Base-by-base conservation (phyloP, 495 filamentous ascomycete genomes). In the Neurospora sp. region DNA sequence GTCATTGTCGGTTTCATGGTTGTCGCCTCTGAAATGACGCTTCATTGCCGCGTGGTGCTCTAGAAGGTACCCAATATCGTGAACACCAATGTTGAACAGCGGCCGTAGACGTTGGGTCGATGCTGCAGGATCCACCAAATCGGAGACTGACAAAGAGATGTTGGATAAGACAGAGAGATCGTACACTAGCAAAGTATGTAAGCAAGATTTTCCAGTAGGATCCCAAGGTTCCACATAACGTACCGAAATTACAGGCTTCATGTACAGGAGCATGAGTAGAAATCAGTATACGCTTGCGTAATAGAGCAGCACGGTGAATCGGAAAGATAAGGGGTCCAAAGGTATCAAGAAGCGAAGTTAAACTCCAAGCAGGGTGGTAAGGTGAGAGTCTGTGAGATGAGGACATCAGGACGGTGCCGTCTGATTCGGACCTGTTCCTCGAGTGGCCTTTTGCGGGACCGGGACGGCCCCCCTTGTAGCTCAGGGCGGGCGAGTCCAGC, bases 301-400 rank as follows among this genome's bases (percentile, higher is more conserved):
- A 80, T 40, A 99, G 81, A 3, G 95, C 93, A n/a, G 94, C 94
- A 75, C 94, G 88, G 73, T 97, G 91, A 42, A 99, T 85, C 0
- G 96, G 94, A 78, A 96, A 98, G 22, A 98, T 86, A 68, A 99
- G 82, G 0, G 96, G 96, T 0, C 96, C 96, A 79, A 98, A 96
- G 11, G 87, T 88, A 71, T 95, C 91, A 40, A 97, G 82, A 65
- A 96, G 89, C 39, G 85, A 84, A 2, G 89, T 86, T 70, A 98
- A 87, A 44, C 93, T 95, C 76, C 92, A 90, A 2, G 94, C 94
- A 5, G 96, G 96, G 78, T 99, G 96, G 73, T 88, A 91, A 31
- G 91, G 87, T 10, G 92, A 91, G 70, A 97, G 82, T 75, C 86
- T 84, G 80, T 93, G 92, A 44, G 90, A 91, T 27, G 88, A 85